Evolutionary conservation across 2,329 filamentous ascomycete species (phyloP), one percentile per base, ranked within the genome.

Genomic region (Hypoxylon sp.): DNA sequence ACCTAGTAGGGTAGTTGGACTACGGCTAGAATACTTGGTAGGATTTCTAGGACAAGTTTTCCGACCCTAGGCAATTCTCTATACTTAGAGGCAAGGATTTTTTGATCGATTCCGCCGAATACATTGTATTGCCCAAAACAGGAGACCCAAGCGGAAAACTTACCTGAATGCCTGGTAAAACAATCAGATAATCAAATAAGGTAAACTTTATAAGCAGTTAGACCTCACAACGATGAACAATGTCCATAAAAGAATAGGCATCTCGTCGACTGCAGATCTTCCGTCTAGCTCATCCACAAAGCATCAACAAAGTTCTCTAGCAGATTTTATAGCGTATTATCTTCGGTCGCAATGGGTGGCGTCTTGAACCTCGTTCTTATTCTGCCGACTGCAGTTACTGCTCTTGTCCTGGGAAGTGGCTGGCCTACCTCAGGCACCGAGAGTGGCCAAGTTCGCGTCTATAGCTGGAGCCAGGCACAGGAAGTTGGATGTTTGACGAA

Each of bases 61-160:
- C 50, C 33, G 25, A 10, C 50, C 20, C 22, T 22, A 22, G 37
- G 30, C 1, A 10, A 22, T 25, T 57, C 14, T 40, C 51, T 42
- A 63, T 44, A 44, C 30, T 40, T 27, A 56, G n/a, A 17, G 60
- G 6, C 61, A 57, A 35, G 49, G 54, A 27, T 27, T 27, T 50
- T 64, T 64, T 64, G 61, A 58, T 58, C 46, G 20, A 64, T 53
- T 53, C 54, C 61, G 61, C 61, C 53, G 44, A 51, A n/a, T 7
- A 53, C 46, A 27, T 37, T 25, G 27, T 53, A 46, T 51, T 53
- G 46, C 46, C 46, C 20, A 10, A 64, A 58, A 33, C 46, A 53
- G 48, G 48, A 64, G 30, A 57, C 40, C 46, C 50, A 48, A 17
- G 14, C 61, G 35, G 33, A 46, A 58, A 6, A 46, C n/a, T 1